Evolutionary conservation across 2,329 filamentous ascomycete species (phyloP).

Genomic region (Phaeosphaeriaceae sp.): DNA sequence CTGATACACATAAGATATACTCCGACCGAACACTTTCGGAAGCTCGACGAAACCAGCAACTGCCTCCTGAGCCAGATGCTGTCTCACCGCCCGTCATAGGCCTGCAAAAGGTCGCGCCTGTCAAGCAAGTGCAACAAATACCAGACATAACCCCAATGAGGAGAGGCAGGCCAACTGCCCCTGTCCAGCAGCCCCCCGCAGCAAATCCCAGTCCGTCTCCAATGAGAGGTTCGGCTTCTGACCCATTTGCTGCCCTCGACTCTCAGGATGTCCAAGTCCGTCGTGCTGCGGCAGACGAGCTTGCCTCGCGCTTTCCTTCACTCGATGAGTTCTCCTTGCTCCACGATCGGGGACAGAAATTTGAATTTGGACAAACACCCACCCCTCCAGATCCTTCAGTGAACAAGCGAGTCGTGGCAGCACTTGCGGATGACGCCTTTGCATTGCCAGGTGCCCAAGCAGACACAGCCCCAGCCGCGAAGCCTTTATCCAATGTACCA

Average conservation of each 20-base stretch:
- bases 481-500: conserved; percentile 37
- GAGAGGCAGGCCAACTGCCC: conserved; percentile 73
- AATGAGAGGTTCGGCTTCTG: conserved; percentile 70
- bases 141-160: conserved; percentile 95
- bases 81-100: conserved; percentile 71
- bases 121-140: conserved; percentile 72
- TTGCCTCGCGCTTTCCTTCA: conserved; percentile 85
- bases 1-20: conserved; percentile 55
- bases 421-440: conserved; percentile 86
- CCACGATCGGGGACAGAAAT: conserved; percentile 82
- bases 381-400: conserved; percentile 56
- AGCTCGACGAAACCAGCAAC: conserved; percentile 63
- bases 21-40: conserved; percentile 67
- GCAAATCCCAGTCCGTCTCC: conserved; percentile 71
- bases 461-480: conserved; percentile 36
- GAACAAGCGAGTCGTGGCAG: conserved; percentile 73
- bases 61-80: conserved; percentile 63
- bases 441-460: conserved; percentile 49
- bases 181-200: conserved; percentile 50
- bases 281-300: conserved; percentile 70
- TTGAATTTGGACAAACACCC: conserved; percentile 70
- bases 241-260: conserved; percentile 92
- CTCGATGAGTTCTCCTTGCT: conserved; percentile 91
- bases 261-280: conserved; percentile 60
- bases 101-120: conserved; percentile 78